Evolutionary conservation across 768 basidiomycete species (phyloP).

Genomic region (Tubosaeta sp.): DNA sequence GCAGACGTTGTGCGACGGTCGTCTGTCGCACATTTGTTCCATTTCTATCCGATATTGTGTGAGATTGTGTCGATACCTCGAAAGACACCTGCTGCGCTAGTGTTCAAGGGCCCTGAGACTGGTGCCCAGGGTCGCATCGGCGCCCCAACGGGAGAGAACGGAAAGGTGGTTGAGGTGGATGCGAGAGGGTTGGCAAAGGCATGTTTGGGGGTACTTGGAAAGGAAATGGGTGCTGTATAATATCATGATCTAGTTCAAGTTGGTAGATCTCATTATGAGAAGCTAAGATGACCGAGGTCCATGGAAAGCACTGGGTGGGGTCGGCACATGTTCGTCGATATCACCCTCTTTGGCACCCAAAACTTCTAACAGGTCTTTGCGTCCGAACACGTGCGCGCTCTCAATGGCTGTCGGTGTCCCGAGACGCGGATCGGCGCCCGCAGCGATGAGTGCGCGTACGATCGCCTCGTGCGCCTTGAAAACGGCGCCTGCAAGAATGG

Average conservation of each 20-base stretch:
- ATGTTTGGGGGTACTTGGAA: conserved; percentile 66
- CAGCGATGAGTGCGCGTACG: conserved; percentile 47
- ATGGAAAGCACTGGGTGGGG: conserved; percentile 16
- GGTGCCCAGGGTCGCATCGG: conserved; percentile 19
- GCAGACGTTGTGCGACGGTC: conserved; percentile 74
- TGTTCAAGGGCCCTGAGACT: conserved; percentile 25
- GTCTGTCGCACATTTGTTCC: conserved; percentile 78
- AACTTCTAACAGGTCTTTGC: conserved; percentile 49
- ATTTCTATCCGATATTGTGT: conserved; percentile 76
- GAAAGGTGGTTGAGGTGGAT: conserved; percentile 49
- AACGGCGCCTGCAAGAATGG: conserved; percentile 71
- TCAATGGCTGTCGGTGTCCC: conserved; percentile 70
- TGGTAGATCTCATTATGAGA: no score
- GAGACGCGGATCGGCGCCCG: conserved; percentile 57
- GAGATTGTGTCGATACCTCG: conserved; percentile 74
- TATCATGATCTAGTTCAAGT: neutral
- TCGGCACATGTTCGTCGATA: conserved; percentile 28
- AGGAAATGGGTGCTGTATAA: conserved; percentile 60
- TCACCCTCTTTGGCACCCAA: conserved; percentile 61
- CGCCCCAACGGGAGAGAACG: conserved; percentile 11
- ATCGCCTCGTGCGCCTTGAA: conserved; percentile 70
- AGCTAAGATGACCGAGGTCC: neutral
- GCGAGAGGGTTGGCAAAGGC: conserved; percentile 61
- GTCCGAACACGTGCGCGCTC: conserved; percentile 63
- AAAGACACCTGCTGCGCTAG: conserved; percentile 65